These are phyloP conservation scores for Cercis canadensis DNA, from an alignment of 306 rosid genomes.

Conservation along the genomic window DNA sequence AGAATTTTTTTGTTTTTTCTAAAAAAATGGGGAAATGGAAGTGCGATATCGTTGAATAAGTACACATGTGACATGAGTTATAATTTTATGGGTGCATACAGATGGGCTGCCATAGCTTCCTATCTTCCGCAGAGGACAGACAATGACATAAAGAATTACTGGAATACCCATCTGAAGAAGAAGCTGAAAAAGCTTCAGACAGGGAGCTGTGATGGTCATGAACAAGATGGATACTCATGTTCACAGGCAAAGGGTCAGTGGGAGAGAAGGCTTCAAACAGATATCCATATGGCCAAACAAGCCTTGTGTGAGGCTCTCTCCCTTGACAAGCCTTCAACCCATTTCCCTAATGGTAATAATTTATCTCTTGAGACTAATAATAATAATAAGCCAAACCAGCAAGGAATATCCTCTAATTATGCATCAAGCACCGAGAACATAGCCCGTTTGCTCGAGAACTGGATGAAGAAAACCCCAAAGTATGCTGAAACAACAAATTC, in stretches of 20 bases:
- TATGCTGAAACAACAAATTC: constrained; percentile 33
- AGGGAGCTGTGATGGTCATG: constrained; percentile 29
- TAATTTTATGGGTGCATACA: constrained; percentile 22
- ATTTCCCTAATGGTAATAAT: neutral
- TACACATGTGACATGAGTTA: neutral
- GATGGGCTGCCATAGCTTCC: constrained; percentile 85
- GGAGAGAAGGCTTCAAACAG: constrained; percentile 95
- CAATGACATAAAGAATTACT: constrained; percentile 67
- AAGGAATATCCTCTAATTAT: constrained; percentile 47
- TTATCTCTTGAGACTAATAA: neutral
- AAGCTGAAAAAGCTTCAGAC: constrained; percentile 45
- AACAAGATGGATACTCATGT: constrained; percentile 35
- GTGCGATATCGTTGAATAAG: too few species aligned
- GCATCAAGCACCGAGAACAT: constrained; percentile 86
- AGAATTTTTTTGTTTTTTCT: too few species aligned
- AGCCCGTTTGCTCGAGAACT: constrained; percentile 68
- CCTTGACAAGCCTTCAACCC: constrained; percentile 49
- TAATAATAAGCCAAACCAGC: constrained; percentile 47
- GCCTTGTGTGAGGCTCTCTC: constrained; percentile 88
- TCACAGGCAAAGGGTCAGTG: constrained; percentile 78
- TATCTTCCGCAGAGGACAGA: constrained; percentile 75
- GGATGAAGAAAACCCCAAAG: constrained; percentile 71
- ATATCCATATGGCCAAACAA: constrained; percentile 84
- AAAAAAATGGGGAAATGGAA: too few species aligned
- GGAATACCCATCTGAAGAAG: constrained; percentile 76